These are phyloP conservation scores for Apiotrichum gracile DNA, from an alignment of 1,284 basidiomycete genomes.

Conservation along the genomic window DNA sequence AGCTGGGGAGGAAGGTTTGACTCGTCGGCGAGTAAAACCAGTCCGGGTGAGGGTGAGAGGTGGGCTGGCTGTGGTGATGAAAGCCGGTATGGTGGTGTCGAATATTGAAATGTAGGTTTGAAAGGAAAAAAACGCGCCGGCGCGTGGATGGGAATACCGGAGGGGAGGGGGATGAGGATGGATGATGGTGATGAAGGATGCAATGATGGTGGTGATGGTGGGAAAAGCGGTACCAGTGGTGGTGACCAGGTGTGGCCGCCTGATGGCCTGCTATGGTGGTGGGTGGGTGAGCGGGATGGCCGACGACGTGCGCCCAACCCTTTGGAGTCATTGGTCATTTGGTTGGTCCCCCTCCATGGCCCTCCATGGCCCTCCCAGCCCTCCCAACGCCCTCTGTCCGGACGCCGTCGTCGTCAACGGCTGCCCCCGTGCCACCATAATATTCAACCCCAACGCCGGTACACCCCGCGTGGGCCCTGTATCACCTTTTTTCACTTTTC, in stretches of 20 bases:
- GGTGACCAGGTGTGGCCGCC: too few species aligned
- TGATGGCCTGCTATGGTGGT: too few species aligned
- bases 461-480: conserved; percentile 9
- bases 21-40: too few species aligned
- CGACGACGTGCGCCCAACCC: conserved; percentile 13
- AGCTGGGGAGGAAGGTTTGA: too few species aligned
- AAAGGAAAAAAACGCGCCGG: neutral
- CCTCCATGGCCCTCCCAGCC: neutral
- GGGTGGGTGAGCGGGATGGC: conserved; percentile 4
- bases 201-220: conserved; percentile 1
- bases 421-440: conserved; percentile 13
- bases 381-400: conserved; percentile 2
- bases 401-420: conserved; percentile 10
- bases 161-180: neutral
- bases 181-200: conserved; percentile 1
- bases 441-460: conserved; percentile 12
- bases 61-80: too few species aligned
- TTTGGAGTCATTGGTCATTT: conserved; percentile 4
- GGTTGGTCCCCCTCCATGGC: neutral
- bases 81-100: neutral
- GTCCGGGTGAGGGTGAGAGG: neutral
- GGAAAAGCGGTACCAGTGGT: too few species aligned
- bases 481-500: neutral
- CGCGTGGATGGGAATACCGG: neutral
- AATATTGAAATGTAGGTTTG: neutral